phyloP scores from a whole-genome alignment of 225 moss, liverwort and hornwort genomes.

The Polytrichum commune region DNA sequence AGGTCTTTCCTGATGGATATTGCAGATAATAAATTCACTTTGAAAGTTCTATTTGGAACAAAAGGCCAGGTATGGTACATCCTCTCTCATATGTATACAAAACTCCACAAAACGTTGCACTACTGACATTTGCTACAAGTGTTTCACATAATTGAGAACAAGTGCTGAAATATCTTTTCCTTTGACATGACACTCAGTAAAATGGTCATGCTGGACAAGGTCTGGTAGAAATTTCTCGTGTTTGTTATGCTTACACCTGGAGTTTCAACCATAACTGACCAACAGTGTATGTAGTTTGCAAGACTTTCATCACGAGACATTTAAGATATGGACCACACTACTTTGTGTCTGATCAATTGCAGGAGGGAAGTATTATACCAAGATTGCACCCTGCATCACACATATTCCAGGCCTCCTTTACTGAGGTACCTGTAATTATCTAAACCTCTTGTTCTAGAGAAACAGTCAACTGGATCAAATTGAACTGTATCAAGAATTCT shows the following conservation, averaged over 20 bases:
- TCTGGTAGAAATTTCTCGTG: no score
- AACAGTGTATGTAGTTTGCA: no score
- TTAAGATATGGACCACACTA: no score
- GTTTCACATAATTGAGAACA: no score
- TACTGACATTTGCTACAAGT: no score
- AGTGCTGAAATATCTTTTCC: no score
- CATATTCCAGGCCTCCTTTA: conserved; percentile 18
- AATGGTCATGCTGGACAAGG: no score
- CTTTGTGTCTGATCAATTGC: background rate
- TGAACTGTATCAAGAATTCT: background rate
- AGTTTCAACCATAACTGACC: no score
- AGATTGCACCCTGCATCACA: conserved; percentile 17
- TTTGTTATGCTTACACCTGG: no score
- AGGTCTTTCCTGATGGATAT: background rate
- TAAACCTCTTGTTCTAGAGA: background rate
- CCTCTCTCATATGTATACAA: background rate
- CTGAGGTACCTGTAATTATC: conserved; percentile 8
- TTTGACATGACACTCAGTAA: no score
- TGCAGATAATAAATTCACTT: conserved; percentile 21
- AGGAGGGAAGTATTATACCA: conserved; percentile 22
- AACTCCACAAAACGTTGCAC: no score
- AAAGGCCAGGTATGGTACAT: conserved; percentile 8
- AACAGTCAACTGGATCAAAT: background rate
- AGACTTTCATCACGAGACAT: no score
- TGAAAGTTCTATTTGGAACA: conserved; percentile 22